Base-by-base conservation (phyloP, 495 filamentous ascomycete species). In the Neurospora sp. region DNA sequence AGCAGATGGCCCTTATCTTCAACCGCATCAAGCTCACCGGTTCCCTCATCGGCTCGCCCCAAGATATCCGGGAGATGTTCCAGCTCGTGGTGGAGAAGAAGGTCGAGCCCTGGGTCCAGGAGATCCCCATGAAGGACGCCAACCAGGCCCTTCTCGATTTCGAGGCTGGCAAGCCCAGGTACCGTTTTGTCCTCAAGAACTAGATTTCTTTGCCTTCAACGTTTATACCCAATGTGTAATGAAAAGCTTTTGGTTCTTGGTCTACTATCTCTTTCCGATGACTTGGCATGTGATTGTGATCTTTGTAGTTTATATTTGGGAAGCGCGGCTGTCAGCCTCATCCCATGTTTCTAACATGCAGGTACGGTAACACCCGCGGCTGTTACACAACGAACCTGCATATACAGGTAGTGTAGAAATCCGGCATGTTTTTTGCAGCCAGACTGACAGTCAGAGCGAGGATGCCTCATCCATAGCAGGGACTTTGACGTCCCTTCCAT, bases 41-140 rank as follows among this genome's bases (percentile, higher is more conserved):
- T 2, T 91, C 88, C 38, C 80, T 87, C 76, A 96, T 96, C 76
- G 94, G 94, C 2, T 85, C 88, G 3, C 91, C 93, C 0, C 79
- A 77, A 38, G 91, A 96, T 82, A 94, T 97, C 77, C 79, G 88
- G 72, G 88, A 90, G 78, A 96, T 98, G 94, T 77, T 97, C 78
- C 74, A 88, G 70, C 82, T 97, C 74, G 93, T 92, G 12, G 93
- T 85, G 3, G 87, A 92, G 75, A 92, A 94, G 84, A 84, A 86
- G 5, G 85, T 97, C 65, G 86, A 90, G 78, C 86, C 92, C 4
- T 95, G 92, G 92, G 84, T 96, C 69, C 79, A 93, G 79, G 85
- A 86, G 78, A 83, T 90, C 72, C 85, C 88, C 14, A 86, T 98
- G 88, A 88, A 84, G 76, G 89, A 94, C 42, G 91, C 90, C 4